phyloP scores from a whole-genome alignment of 208 protist genomes.

The Phytomonas sp. region DNA sequence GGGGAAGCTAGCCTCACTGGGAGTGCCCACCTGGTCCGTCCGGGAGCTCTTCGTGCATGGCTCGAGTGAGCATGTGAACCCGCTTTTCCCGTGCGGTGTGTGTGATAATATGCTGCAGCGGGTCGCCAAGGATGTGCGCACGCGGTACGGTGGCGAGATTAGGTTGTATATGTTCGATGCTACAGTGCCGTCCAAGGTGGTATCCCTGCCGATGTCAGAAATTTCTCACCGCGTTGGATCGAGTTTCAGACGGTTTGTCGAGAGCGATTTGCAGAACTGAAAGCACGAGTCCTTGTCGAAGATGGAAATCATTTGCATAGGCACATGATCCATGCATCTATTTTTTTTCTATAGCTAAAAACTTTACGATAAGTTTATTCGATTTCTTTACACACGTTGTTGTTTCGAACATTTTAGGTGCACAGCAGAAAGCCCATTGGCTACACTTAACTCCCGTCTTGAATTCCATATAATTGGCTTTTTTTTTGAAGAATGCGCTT shows the following conservation, averaged over 20 bases:
- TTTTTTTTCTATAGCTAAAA: slow-evolving; percentile 9
- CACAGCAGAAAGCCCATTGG: no score
- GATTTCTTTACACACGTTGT: slow-evolving; percentile 10
- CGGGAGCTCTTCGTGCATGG: slow-evolving; percentile 85
- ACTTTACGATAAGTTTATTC: neutral
- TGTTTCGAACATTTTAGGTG: neutral
- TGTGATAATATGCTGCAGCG: slow-evolving; percentile 89
- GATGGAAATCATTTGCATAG: slow-evolving; percentile 7
- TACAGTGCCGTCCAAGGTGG: slow-evolving; percentile 57
- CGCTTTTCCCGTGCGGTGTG: slow-evolving; percentile 85
- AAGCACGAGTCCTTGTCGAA: neutral
- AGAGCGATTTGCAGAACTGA: slow-evolving; percentile 33
- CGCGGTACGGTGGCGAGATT: slow-evolving; percentile 60
- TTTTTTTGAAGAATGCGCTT: slow-evolving; percentile 3
- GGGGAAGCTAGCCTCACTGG: slow-evolving; percentile 70
- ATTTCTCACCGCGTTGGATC: slow-evolving; percentile 70
- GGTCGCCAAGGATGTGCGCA: slow-evolving; percentile 62
- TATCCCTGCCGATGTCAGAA: slow-evolving; percentile 72
- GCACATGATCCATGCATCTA: neutral
- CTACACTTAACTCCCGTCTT: no score
- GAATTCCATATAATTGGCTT: slow-evolving; percentile 4
- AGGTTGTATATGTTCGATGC: slow-evolving; percentile 88
- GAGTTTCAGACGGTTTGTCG: slow-evolving; percentile 73
- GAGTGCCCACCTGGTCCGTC: slow-evolving; percentile 66
- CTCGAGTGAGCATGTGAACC: slow-evolving; percentile 63